phyloP scores from a whole-genome alignment of 805 yeast genomes.

The Hanseniaspora vineae region DNA sequence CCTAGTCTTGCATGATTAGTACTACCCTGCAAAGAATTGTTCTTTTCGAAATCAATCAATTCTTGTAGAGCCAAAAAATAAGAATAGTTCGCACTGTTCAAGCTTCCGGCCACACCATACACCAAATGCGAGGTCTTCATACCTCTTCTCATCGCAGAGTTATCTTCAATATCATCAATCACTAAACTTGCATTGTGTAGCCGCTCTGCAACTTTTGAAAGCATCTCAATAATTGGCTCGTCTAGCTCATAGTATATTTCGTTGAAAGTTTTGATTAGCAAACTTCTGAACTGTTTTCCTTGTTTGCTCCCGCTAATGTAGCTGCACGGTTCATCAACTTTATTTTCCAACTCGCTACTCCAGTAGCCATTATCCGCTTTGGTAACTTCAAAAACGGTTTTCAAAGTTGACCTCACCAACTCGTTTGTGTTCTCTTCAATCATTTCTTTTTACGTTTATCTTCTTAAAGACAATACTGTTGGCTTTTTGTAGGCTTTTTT shows the following conservation, averaged over 20 bases:
- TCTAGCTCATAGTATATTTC: background rate
- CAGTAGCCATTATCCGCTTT: background rate
- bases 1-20: slow-evolving; percentile 10
- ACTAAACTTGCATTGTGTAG: slow-evolving; percentile 56
- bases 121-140: slow-evolving; percentile 64
- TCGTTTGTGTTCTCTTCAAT: background rate
- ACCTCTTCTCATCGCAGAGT: slow-evolving; percentile 60
- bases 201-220: slow-evolving; percentile 40
- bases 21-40: slow-evolving; percentile 4
- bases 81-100: slow-evolving; percentile 74
- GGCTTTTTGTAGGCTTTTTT: background rate
- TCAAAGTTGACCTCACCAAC: background rate
- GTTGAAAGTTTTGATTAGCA: background rate
- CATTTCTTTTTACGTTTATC: background rate
- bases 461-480: background rate
- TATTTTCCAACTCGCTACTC: background rate
- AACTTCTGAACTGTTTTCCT: background rate
- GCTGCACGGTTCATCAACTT: background rate
- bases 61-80: slow-evolving; percentile 58
- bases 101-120: slow-evolving; percentile 67
- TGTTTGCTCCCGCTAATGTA: background rate
- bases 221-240: slow-evolving; percentile 8
- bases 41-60: slow-evolving; percentile 23
- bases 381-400: background rate
- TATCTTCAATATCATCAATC: slow-evolving; percentile 85